Evolutionary conservation across 495 filamentous ascomycete genomes (phyloP).

Genomic region (Pseudevernia furfuracea): DNA sequence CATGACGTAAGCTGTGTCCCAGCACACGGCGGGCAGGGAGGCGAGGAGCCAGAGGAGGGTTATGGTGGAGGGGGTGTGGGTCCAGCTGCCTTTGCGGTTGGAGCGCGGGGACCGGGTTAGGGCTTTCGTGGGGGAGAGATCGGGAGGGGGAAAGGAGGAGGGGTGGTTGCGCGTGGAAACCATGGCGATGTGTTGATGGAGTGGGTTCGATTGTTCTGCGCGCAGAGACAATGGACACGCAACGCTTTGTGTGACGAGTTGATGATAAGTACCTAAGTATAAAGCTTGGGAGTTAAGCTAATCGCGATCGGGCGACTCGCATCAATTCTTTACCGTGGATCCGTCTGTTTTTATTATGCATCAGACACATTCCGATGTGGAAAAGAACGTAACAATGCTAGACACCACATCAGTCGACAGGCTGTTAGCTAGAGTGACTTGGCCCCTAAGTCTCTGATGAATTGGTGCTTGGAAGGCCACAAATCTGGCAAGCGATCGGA

Average conservation of each 20-base stretch:
- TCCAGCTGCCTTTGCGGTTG: conserved; percentile 36
- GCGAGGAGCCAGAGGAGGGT: conserved; percentile 67
- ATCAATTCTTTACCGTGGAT: too few species aligned
- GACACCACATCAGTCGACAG: too few species aligned
- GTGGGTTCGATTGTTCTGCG: not conserved
- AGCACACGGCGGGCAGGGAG: conserved; percentile 73
- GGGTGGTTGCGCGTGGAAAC: conserved; percentile 48
- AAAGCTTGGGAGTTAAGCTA: not conserved
- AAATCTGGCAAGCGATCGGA: too few species aligned
- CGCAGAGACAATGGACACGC: too few species aligned
- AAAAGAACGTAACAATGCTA: too few species aligned
- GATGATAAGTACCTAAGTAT: too few species aligned
- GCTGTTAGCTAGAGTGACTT: too few species aligned
- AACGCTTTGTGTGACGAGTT: too few species aligned
- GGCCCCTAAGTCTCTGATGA: too few species aligned
- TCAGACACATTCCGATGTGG: too few species aligned
- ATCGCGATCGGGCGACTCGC: not conserved
- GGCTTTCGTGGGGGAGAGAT: conserved; percentile 19
- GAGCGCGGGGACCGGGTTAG: conserved; percentile 17
- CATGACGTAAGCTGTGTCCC: conserved; percentile 78
- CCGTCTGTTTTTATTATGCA: too few species aligned
- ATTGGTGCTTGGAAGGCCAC: too few species aligned
- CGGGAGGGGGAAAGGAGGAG: conserved; percentile 38
- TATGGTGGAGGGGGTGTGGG: conserved; percentile 58
- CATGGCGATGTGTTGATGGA: conserved; percentile 33